A percentile compares a stretch with the other conserved stretches of the same genome.
phyloP scores from a whole-genome alignment of 352 stramenopile species.

The Phytophthora agathidicida region DNA sequence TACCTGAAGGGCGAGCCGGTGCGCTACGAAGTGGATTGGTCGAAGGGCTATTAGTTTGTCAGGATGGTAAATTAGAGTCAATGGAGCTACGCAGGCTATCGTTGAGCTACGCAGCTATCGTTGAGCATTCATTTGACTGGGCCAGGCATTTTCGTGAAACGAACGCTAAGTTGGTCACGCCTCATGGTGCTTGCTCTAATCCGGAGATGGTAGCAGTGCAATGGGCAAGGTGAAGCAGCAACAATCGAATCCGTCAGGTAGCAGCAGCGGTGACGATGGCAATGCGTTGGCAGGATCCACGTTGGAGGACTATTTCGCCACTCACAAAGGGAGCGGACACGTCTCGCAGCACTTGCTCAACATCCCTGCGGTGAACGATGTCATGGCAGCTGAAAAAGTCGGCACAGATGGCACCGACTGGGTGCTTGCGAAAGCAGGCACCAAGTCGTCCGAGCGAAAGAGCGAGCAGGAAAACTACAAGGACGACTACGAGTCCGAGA shows the following conservation, averaged over 20 bases:
- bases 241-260: conserved; percentile 18
- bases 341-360: conserved; percentile 70
- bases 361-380: conserved; percentile 49
- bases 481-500: conserved; percentile 57
- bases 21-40: conserved; percentile 58
- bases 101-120: too few species aligned
- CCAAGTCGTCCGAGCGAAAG: conserved; percentile 2
- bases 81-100: too few species aligned
- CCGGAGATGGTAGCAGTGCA: conserved; percentile 3
- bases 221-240: conserved; percentile 32
- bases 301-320: conserved; percentile 42
- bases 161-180: conserved; percentile 17
- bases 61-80: too few species aligned
- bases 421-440: not conserved
- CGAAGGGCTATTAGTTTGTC: conserved; percentile 53
- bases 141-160: too few species aligned
- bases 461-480: conserved; percentile 30
- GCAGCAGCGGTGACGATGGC: conserved; percentile 10
- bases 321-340: conserved; percentile 31
- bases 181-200: not conserved
- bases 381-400: conserved; percentile 54
- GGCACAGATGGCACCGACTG: not conserved
- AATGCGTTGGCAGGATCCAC: conserved; percentile 30
- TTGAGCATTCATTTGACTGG: too few species aligned
- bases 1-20: conserved; percentile 47